Base-by-base conservation (phyloP, 2,329 filamentous ascomycete species). In the Colletotrichum falcatum region DNA sequence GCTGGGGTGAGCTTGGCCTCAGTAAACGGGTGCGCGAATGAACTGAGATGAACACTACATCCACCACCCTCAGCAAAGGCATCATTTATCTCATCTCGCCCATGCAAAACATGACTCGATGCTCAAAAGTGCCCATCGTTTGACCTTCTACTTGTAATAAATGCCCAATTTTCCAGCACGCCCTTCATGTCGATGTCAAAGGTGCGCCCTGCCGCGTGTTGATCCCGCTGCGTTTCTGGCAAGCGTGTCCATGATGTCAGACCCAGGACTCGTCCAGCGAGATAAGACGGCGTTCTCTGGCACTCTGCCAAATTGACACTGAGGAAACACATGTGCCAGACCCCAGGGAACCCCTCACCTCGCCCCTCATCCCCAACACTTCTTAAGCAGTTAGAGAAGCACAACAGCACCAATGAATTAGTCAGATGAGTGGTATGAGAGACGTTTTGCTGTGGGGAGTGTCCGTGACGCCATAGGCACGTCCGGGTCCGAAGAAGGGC, bases 391-490 rank as follows among this genome's bases (percentile, higher is more conserved):
- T 26, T 18, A 14, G 26, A 26, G 26, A 14, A 30, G 9, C 7
- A 35, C 51, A 37, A 49, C 58, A 12, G 44, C 44, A 30, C 9
- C 26, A 1, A 20, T 12, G 42, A 46, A 61, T 66, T 61, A 66
- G 44, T 61, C 28, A 55, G 48, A 46, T 14, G 1, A 18, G 20
- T 18, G 9, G 8, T 26, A n/a, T n/a, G 7, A 28, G 46, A 23
- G 49, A 26, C 28, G 2, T 5, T 30, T 18, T 26, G 3, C 11
- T 20, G 18, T 20, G 2, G 6, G 39, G 20, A 18, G 37, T 37
- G 26, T 18, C 48, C 12, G 61, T 60, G 66, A 69, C 66, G 66
- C 54, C 66, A 69, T 69, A 23, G 42, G 60, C 49, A 39, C 54
- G 54, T 23, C 11, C 35, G 23, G 18, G 12, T 69, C 44, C 14